Evolutionary conservation across 169 alveolate genomes (phyloP).

Genomic region (Babesia bigemina): DNA sequence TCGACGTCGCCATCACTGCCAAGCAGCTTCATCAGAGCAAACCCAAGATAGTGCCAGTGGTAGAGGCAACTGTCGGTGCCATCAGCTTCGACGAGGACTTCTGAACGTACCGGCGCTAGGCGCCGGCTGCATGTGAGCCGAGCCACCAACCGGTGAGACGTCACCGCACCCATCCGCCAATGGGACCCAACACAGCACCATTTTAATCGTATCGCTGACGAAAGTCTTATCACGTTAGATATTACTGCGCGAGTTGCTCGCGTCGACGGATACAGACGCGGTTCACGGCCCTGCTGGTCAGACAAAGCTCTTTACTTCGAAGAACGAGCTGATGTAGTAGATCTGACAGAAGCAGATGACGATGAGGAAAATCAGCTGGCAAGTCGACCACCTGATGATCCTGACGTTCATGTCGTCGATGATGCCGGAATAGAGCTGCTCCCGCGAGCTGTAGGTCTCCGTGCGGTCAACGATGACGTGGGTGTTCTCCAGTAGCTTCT

Average conservation of each 20-base stretch:
- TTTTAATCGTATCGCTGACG: too few relatives aligned
- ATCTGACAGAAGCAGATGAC: constrained; percentile 62
- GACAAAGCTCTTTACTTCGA: constrained; percentile 66
- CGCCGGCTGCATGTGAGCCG: too few relatives aligned
- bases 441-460: constrained; percentile 68
- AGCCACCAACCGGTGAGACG: too few relatives aligned
- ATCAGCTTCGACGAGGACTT: constrained; percentile 67
- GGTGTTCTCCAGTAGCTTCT: constrained; percentile 51
- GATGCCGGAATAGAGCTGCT: constrained; percentile 42
- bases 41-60: constrained; percentile 4
- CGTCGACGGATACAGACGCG: too few relatives aligned
- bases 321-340: constrained; percentile 69
- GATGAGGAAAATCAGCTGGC: constrained; percentile 58
- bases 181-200: too few relatives aligned
- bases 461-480: constrained; percentile 55
- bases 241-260: too few relatives aligned
- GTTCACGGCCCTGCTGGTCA: neutral
- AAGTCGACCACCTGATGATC: constrained; percentile 54
- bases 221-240: too few relatives aligned
- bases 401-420: constrained; percentile 61
- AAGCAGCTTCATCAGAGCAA: constrained; percentile 12
- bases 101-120: neutral
- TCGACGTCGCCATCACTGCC: constrained; percentile 18
- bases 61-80: constrained; percentile 1
- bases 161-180: too few relatives aligned